Conservation (phyloP, 192 early-diverging fungal species). For the Backusella tuberculispora region DNA sequence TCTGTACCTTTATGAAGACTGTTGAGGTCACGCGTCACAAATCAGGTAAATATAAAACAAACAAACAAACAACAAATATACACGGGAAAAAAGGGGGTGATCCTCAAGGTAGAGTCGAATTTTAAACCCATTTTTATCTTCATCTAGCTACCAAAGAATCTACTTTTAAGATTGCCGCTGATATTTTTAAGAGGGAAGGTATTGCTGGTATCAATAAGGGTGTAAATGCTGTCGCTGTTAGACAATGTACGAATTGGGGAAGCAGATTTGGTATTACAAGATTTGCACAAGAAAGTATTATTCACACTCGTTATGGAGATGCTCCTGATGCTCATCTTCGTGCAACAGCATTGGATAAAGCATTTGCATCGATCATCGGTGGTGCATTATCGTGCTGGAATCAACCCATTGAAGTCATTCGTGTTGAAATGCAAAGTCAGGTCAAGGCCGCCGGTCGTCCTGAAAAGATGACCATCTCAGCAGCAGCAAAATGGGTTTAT, state of each 20-base stretch:
- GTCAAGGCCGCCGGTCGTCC: constrained; percentile 87
- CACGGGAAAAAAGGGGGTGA: not conserved
- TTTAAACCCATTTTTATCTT: constrained; percentile 3
- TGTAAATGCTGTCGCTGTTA: constrained; percentile 95
- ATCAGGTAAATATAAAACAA: constrained; percentile 43
- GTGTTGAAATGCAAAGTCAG: constrained; percentile 98
- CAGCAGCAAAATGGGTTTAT: constrained; percentile 89
- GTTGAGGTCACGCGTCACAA: constrained; percentile 98
- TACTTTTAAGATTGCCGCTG: constrained; percentile 81
- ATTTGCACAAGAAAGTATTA: constrained; percentile 70
- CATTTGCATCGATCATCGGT: constrained; percentile 82
- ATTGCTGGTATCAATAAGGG: constrained; percentile 98
- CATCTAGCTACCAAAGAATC: constrained; percentile 62
- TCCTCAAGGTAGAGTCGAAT: not conserved
- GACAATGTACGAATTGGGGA: constrained; percentile 99
- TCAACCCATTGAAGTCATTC: constrained; percentile 98
- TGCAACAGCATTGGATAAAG: constrained; percentile 60
- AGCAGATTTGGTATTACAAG: constrained; percentile 89
- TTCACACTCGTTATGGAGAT: constrained; percentile 56
- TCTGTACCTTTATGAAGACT: constrained; percentile 99
- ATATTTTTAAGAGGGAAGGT: constrained; percentile 93
- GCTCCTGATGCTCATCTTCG: constrained; percentile 42
- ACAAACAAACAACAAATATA: constrained; percentile 3
- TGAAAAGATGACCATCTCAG: constrained; percentile 87
- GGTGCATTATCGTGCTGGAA: constrained; percentile 98